phyloP scores from a whole-genome alignment of 148 eudicot genomes.

The Persicaria maculosa region DNA sequence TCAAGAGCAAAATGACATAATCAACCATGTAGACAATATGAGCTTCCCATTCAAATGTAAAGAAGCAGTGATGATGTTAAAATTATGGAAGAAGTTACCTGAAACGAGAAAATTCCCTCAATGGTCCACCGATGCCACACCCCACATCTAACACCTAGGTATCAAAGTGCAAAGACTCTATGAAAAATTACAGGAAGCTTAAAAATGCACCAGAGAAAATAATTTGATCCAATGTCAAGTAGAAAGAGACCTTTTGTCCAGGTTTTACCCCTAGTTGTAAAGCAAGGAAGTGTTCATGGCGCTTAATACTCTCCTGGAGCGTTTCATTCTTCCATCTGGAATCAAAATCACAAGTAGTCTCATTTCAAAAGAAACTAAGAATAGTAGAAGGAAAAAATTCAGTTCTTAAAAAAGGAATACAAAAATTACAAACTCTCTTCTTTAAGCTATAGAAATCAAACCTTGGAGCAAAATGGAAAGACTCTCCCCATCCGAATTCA shows the following conservation, averaged over 20 bases:
- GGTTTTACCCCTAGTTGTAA: slow-evolving; percentile 74
- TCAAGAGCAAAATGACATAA: neutral
- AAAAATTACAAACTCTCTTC: neutral
- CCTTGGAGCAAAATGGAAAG: slow-evolving; percentile 96
- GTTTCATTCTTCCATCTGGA: slow-evolving; percentile 89
- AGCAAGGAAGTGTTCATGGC: slow-evolving; percentile 94
- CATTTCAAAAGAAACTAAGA: neutral
- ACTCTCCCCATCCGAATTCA: slow-evolving; percentile 98
- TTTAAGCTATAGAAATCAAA: slow-evolving; percentile 6
- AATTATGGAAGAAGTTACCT: no score
- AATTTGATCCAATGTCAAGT: neutral
- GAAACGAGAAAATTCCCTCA: slow-evolving; percentile 5
- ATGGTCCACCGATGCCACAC: slow-evolving; percentile 88
- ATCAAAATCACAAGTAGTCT: neutral
- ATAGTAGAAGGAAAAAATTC: neutral
- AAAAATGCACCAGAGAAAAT: neutral
- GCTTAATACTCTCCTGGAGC: slow-evolving; percentile 87
- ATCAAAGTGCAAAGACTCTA: neutral
- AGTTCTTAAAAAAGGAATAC: neutral
- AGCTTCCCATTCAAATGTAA: no score
- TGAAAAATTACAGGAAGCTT: neutral
- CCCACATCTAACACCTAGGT: slow-evolving; percentile 85
- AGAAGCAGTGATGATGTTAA: slow-evolving; percentile 14
- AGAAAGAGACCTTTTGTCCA: slow-evolving; percentile 61
- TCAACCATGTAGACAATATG: no score